A percentile compares a stretch with the other conserved stretches of the same genome.
These are phyloP conservation scores for Aspergillus sp. DNA, from an alignment of 2,329 filamentous ascomycete genomes.

Conservation along the genomic window DNA sequence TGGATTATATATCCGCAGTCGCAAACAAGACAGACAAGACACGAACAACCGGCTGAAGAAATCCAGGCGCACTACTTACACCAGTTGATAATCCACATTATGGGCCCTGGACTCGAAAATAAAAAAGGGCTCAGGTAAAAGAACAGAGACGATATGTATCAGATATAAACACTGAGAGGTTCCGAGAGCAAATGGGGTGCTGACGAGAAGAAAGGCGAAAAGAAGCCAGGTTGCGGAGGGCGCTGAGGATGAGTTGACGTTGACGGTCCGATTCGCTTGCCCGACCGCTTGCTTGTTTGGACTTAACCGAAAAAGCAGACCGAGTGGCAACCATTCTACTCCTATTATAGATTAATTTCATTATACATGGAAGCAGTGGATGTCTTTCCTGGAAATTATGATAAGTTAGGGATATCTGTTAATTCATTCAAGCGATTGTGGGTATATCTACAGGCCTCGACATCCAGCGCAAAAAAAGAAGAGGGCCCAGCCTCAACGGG, in stretches of 20 bases:
- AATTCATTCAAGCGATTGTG: background rate
- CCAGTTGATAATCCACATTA: constrained; percentile 94
- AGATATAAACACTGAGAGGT: no score
- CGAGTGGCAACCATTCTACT: no score
- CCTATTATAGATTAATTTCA: no score
- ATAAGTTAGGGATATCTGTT: no score
- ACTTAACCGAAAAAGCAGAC: background rate
- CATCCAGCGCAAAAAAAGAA: constrained; percentile 8
- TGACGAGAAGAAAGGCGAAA: background rate
- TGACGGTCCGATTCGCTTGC: background rate
- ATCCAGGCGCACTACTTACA: constrained; percentile 52
- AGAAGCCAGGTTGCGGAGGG: constrained; percentile 2
- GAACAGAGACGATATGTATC: background rate
- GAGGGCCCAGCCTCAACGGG: constrained; percentile 6
- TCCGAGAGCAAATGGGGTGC: no score
- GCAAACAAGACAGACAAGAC: background rate
- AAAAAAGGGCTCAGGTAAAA: background rate
- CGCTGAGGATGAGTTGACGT: background rate
- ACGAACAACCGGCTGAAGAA: constrained; percentile 1
- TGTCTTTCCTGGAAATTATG: no score
- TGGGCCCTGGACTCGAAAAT: constrained; percentile 4
- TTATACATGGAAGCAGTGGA: no score
- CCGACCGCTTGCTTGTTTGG: constrained; percentile 3
- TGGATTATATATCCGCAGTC: background rate
- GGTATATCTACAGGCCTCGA: constrained; percentile 7